Evolutionary conservation across 768 basidiomycete genomes (phyloP), one percentile per base, ranked within the genome.

Genomic region (Boletus vinaceobasis): DNA sequence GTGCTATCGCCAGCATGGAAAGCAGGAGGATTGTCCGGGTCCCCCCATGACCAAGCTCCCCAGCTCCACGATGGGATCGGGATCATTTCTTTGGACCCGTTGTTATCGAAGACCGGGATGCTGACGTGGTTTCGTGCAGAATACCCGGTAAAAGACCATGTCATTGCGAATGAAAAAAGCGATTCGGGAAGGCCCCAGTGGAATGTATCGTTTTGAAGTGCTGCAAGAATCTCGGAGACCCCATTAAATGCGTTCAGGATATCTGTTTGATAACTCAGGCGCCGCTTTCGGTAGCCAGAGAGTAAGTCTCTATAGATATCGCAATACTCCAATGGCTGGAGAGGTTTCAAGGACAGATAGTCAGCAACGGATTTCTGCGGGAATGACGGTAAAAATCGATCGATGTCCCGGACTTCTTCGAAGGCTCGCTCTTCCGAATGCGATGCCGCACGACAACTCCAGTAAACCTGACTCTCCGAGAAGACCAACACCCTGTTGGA

Each of bases 31-130:
- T 15, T 29, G 2, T 7, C 3, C 4, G 32, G 23, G 17, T 49
- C 29, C 33, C 40, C 15, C 11, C 35, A 50, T 26, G 53, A 61
- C 54, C 54, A 55, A 10, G 54, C 54, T 2, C 43, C 37, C 61
- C 62, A 63, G 29, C 62, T 63, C 62, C 62, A 63, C 6, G 62
- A 64, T 33, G 62, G 62, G 2, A 63, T 33, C 3, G 52, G 39
- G 1, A 57, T 32, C 43, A 40, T 49, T n/a, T 55, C 10, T 37
- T 43, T 44, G 1, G 50, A 42, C 10, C 60, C 60, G 2, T 62
- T 17, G 19, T 8, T 29, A 5, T 46, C 13, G n/a, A 61, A 48
- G 42, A 54, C 11, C 5, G 60, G 50, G 17, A 56, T 43, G 2
- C 36, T 6, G 4, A 50, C 29, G 3, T 35, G 0, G 33, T 60